Evolutionary conservation across 192 early-diverging fungal genomes (phyloP).

Genomic region (Podila epigama): DNA sequence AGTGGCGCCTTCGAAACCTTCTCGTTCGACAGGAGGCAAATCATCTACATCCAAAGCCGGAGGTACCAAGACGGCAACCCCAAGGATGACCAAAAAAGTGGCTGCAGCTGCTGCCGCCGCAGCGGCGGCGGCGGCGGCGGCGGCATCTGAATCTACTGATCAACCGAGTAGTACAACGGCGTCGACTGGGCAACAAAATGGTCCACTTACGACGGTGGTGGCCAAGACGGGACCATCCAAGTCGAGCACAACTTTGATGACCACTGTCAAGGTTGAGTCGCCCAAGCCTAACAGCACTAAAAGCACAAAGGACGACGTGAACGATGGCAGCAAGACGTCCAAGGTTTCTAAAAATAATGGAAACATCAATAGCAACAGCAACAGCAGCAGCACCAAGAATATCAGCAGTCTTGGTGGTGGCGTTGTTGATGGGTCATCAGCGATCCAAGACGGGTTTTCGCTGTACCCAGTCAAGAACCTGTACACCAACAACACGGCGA

Average conservation of each 20-base stretch:
- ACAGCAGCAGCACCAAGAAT: background rate
- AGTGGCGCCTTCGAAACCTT: background rate
- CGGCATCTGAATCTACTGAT: too few species aligned
- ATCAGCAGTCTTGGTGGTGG: too few species aligned
- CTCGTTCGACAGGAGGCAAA: background rate
- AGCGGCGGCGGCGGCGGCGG: background rate
- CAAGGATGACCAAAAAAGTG: background rate
- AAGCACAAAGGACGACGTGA: too few species aligned
- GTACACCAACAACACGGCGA: constrained; percentile 47
- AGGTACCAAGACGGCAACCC: background rate
- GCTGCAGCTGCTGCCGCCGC: background rate
- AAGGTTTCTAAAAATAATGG: too few species aligned
- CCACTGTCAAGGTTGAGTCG: constrained; percentile 17
- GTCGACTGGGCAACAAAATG: background rate
- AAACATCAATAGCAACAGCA: too few species aligned
- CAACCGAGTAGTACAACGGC: too few species aligned
- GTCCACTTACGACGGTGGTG: background rate
- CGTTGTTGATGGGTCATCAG: too few species aligned
- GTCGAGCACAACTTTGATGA: background rate
- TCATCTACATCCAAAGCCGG: background rate
- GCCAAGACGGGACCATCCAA: constrained; percentile 21
- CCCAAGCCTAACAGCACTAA: too few species aligned
- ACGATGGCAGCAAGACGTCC: too few species aligned
- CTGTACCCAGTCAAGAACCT: constrained; percentile 35
- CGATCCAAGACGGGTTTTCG: background rate